These are phyloP conservation scores for Coccomyxa subellipsoidea DNA, from an alignment of 163 green algal species.

Conservation along the genomic window DNA sequence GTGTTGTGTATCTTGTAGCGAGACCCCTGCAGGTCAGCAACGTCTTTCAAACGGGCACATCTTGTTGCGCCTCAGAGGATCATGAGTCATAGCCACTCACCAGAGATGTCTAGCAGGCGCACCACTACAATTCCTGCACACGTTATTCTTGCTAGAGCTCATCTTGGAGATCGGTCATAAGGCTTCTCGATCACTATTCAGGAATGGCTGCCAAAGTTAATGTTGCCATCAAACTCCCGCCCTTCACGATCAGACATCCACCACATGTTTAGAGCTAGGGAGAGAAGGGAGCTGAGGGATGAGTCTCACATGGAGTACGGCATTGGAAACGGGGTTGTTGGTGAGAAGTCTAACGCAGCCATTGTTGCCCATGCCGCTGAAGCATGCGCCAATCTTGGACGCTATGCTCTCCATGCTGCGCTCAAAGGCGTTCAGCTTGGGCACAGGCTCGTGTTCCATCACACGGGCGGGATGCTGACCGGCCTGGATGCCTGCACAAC, in stretches of 20 bases:
- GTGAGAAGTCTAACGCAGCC: neutral
- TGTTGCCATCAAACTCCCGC: no score
- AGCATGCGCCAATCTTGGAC: neutral
- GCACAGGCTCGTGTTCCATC: neutral
- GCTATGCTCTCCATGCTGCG: neutral
- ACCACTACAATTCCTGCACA: no score
- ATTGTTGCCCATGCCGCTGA: neutral
- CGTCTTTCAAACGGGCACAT: neutral
- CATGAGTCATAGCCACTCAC: no score
- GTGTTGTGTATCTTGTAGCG: constrained; percentile 6
- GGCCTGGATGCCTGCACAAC: neutral
- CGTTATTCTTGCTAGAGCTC: no score
- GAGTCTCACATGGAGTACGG: neutral
- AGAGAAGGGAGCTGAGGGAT: neutral
- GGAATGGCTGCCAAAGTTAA: no score
- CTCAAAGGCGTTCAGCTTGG: neutral
- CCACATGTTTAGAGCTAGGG: no score
- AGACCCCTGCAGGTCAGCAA: neutral
- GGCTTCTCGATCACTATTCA: no score
- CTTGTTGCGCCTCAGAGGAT: no score
- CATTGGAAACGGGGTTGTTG: neutral
- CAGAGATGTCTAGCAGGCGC: no score
- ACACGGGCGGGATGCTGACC: neutral
- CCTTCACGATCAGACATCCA: no score
- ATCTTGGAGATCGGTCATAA: no score